Evolutionary conservation across 208 protist genomes (phyloP), one percentile per base, ranked within the genome.

Genomic region (Trypanosoma scelopori): DNA sequence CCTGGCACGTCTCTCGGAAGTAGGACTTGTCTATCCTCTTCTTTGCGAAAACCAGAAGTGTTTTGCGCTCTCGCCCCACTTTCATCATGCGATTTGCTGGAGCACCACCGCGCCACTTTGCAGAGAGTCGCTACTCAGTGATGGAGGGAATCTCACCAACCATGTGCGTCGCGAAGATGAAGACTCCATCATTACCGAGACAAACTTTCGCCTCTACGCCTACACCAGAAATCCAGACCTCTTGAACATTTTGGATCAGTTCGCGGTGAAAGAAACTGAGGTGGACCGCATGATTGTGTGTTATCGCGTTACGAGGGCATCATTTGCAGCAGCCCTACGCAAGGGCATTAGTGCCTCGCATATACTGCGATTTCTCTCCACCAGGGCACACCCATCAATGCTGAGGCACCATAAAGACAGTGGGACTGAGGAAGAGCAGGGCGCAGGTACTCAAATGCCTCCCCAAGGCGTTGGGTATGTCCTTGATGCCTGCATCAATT

Each of bases 121-220:
- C 28, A 46, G 79, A 13, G 75, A 79, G 4, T 71, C 81, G 16
- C 76, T 87, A 35, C 71, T 87, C 32, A 63, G 82, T 23, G 57
- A 66, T 25, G 49, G 48, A 41, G 42, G 57, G n/a, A 23, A 16
- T 20, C 12, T 55, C 25, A 25, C 42, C 1, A 5, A 41, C 32
- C 55, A 43, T 16, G 52, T 92, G 28, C 85, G 88, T 11, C 76
- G 82, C 18, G 91, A 96, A 71, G 91, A 96, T 56, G 76, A 79
- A 16, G 91, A 96, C 70, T 92, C 86, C n/a, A 93, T 96, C 64
- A 89, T 96, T 50, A 94, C 91, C 20, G 88, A 96, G 61, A 93
- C 91, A 18, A 96, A 96, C 68, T 96, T 94, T 67, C 78, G 91
- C 2, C 80, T 96, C 18, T 96, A 93, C 74, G 91, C 85, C 30